Evolutionary conservation across 2,329 filamentous ascomycete species (phyloP).

Genomic region (Xylariaceae sp.): DNA sequence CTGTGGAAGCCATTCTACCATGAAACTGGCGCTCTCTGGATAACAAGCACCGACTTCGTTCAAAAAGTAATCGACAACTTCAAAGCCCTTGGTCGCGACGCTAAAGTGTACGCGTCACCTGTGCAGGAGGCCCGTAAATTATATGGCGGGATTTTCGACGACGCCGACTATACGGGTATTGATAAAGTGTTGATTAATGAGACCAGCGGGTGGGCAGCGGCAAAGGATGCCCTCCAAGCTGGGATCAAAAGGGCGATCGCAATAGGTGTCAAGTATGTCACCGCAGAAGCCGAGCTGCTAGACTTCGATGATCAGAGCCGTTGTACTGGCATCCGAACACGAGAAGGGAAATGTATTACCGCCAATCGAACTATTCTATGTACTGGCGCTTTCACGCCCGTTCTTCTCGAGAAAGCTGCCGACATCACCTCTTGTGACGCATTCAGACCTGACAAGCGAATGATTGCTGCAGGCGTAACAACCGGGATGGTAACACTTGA

Average conservation of each 20-base stretch:
- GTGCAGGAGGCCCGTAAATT: conserved; percentile 43
- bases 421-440: conserved; percentile 36
- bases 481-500: conserved; percentile 26
- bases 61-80: conserved; percentile 34
- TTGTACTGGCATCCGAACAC: conserved; percentile 39
- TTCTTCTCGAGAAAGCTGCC: conserved; percentile 40
- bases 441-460: conserved; percentile 42
- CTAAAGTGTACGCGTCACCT: conserved; percentile 38
- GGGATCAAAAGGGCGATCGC: conserved; percentile 43
- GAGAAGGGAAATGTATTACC: conserved; percentile 35
- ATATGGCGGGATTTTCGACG: conserved; percentile 47
- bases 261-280: conserved; percentile 47
- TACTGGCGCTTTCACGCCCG: conserved; percentile 47
- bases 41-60: conserved; percentile 25
- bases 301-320: conserved; percentile 34
- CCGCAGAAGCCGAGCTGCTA: conserved; percentile 39
- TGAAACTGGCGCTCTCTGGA: conserved; percentile 45
- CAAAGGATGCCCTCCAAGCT: conserved; percentile 44
- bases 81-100: conserved; percentile 23
- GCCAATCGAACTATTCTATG: conserved; percentile 43
- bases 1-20: conserved; percentile 44
- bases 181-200: conserved; percentile 49
- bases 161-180: conserved; percentile 48
- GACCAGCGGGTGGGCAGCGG: conserved; percentile 52
- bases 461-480: conserved; percentile 48